Evolutionary conservation across 441 rosid species (phyloP).

Genomic region (Aquilaria agallochum): DNA sequence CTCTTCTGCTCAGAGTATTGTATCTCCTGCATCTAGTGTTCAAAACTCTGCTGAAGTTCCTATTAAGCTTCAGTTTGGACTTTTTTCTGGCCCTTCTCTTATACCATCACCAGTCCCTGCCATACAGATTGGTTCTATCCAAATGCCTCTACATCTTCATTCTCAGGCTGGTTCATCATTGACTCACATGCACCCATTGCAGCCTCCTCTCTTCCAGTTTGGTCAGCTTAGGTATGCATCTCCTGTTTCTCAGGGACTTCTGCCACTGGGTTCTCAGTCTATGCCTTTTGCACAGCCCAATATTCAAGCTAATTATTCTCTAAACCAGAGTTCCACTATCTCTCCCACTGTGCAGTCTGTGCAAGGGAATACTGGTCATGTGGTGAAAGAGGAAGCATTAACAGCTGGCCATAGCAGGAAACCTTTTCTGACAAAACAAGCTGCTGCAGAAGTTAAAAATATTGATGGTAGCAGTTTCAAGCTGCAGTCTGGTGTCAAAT

Average conservation of each 20-base stretch:
- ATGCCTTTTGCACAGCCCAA: slow-evolving; percentile 50
- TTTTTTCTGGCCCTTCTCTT: slow-evolving; percentile 90
- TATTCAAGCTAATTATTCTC: slow-evolving; percentile 37
- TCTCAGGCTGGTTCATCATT: slow-evolving; percentile 68
- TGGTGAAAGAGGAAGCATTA: slow-evolving; percentile 28
- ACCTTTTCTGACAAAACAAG: slow-evolving; percentile 30
- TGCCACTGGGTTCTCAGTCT: slow-evolving; percentile 67
- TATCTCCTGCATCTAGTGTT: slow-evolving; percentile 34
- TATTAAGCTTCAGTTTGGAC: slow-evolving; percentile 86
- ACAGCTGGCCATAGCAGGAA: slow-evolving; percentile 34
- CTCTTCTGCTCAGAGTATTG: slow-evolving; percentile 41
- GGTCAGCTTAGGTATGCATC: slow-evolving; percentile 86
- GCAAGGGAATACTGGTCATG: slow-evolving; percentile 31
- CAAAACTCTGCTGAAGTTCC: slow-evolving; percentile 59
- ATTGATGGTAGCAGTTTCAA: slow-evolving; percentile 20
- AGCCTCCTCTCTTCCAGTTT: slow-evolving; percentile 83
- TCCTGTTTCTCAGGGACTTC: slow-evolving; percentile 70
- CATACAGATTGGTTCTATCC: slow-evolving; percentile 98
- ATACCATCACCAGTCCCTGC: slow-evolving; percentile 96
- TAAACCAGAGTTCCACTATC: slow-evolving; percentile 50
- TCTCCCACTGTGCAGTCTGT: slow-evolving; percentile 38
- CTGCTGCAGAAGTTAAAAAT: slow-evolving; percentile 35
- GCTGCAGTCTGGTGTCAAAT: slow-evolving; percentile 30
- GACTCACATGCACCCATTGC: slow-evolving; percentile 60
- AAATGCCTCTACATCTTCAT: slow-evolving; percentile 98